Evolutionary conservation across 2,329 filamentous ascomycete genomes (phyloP), one percentile per base, ranked within the genome.

Genomic region (Gyromitra esculenta): DNA sequence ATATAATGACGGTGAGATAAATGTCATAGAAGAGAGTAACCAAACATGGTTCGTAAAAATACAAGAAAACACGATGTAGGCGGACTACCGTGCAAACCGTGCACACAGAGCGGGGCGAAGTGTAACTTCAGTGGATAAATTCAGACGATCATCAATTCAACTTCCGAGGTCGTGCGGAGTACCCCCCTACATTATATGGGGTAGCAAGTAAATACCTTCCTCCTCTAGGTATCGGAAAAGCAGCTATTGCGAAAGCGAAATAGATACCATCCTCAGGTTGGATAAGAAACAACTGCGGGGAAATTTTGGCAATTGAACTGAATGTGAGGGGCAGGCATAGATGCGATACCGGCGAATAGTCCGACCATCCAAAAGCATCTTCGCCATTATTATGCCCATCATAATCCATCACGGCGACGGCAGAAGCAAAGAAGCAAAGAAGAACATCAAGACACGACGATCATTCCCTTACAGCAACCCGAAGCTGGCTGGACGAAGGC

Each of bases 71-170:
- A 59, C 35, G n/a, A 13, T 73, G 45, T 57, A 63, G 39, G 37
- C 48, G 18, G 41, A 75, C 13, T 25, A 54, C 59, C 13, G 31
- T 50, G 39, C 65, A 37, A 57, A 59, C 5, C 41, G 35, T 13
- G 41, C 31, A 52, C 18, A n/a, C 39, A 65, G 60, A 65, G 69
- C 69, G 69, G 69, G 69, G 69, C 65, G 60, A 57, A 37, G 41
- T 41, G 50, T 60, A 72, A 15, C 60, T 59, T 21, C 9, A 35
- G 59, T 50, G 69, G 69, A 54, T 72, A 72, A 72, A 72, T 72
- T 63, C 45, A 65, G 48, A 59, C 31, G 67, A 70, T 48, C 45
- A 56, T 54, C 57, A 41, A 62, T 35, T 31, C 41, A 21, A 39
- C 45, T 37, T 56, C 60, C 65, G 52, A 59, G 65, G 52, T 39